Base-by-base conservation (phyloP, 1,284 basidiomycete species). In the Trametes sp. region DNA sequence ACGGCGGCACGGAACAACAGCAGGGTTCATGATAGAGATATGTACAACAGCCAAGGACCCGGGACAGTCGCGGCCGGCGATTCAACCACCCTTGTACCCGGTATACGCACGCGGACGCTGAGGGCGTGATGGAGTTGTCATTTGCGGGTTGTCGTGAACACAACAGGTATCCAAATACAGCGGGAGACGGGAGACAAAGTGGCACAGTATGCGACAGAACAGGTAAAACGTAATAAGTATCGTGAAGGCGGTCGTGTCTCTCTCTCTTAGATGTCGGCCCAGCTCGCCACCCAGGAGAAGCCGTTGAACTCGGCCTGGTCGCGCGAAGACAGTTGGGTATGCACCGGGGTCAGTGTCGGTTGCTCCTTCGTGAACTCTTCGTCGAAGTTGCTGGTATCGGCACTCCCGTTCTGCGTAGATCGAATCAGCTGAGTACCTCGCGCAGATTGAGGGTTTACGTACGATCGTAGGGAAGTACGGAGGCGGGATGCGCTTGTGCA, bases 381-480 rank as follows among this genome's bases (percentile, higher is more conserved):
- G 78, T 98, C 95, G 79, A 98, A 98, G 80, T 97, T 95, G 73
- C 88, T 90, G 52, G 87, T 92, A 78, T 92, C 90, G 44, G 90
- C 90, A 68, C 85, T 90, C 66, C 91, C 90, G 65, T 87, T 92
- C 91, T 93, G 69, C 35, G 19, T 69, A 65, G 50, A 29, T 36
- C 38, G 66, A 61, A 5, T 69, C 60, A 49, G 29, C 35, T 61
- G 58, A 68, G 33, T 73, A 60, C 38, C 53, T 54, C 48, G 46
- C 53, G 29, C 44, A 41, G 36, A 48, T 50, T 3, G 29, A 41
- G 44, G 31, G 42, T 3, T 36, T 52, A 77, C 94, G 78, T 74
- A 95, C 95, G 72, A 99, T 94, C 3, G 92, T 95, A 9, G 98
- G 98, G 85, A 95, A 96, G 82, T 98, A 99, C 7, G 98, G 95